A percentile compares a stretch with the other conserved stretches of the same genome.
Evolutionary conservation across 805 yeast genomes (phyloP).

Genomic region (Yarrowia sp.): DNA sequence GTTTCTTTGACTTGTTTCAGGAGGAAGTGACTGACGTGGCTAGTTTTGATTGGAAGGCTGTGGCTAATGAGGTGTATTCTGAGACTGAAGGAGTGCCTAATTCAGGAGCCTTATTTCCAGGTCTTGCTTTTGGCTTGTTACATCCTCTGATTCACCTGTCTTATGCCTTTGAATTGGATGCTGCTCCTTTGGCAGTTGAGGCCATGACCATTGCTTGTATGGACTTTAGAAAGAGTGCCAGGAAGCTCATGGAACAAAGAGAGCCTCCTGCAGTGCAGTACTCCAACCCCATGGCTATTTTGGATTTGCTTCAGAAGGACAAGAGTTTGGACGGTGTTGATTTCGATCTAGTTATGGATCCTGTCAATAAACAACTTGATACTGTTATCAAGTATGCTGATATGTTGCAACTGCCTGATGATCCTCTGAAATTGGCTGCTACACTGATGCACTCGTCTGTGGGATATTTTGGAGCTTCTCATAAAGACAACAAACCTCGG

Average conservation of each 20-base stretch:
- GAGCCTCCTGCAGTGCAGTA: conserved; percentile 11
- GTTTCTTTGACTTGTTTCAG: conserved; percentile 41
- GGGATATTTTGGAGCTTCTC: conserved; percentile 33
- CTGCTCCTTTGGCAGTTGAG: conserved; percentile 39
- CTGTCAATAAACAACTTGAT: conserved; percentile 26
- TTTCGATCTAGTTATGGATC: conserved; percentile 9
- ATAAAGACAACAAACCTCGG: conserved; percentile 30
- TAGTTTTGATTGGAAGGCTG: conserved; percentile 38
- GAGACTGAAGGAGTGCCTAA: conserved; percentile 1
- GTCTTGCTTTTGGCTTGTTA: conserved; percentile 34
- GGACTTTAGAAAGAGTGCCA: conserved; percentile 28
- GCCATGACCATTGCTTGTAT: conserved; percentile 38
- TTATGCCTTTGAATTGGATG: conserved; percentile 41
- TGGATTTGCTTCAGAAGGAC: conserved; percentile 32
- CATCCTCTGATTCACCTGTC: conserved; percentile 41
- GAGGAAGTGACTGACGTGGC: conserved; percentile 41
- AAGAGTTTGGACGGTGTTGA: conserved; percentile 29
- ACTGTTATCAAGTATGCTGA: conserved; percentile 29
- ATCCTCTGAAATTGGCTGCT: conserved; percentile 30
- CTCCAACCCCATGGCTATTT: conserved; percentile 31
- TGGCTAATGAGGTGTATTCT: conserved; percentile 30
- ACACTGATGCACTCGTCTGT: conserved; percentile 32
- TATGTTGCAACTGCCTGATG: conserved; percentile 30
- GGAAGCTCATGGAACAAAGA: neutral
- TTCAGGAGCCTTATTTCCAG: conserved; percentile 28